Percentiles rank a stretch among this genome's conserved stretches.
Evolutionary conservation across 345 rosid genomes (phyloP).

Genomic region (Salix brachista): DNA sequence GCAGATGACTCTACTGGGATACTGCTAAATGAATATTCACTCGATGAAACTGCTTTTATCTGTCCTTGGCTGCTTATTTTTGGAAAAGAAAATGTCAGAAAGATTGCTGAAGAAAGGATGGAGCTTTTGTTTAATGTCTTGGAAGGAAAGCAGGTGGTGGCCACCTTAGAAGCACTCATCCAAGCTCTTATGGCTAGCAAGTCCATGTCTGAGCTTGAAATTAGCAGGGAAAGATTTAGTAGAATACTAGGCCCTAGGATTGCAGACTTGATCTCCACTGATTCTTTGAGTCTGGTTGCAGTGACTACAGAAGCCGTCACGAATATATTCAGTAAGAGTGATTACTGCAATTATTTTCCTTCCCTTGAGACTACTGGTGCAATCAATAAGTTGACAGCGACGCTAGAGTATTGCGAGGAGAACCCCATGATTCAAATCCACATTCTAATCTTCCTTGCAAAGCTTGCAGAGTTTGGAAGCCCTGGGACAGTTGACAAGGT

Average conservation of each 20-base stretch:
- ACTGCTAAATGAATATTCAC: background rate
- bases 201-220: background rate
- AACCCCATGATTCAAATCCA: background rate
- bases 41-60: background rate
- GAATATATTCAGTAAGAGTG: background rate
- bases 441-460: background rate
- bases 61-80: background rate
- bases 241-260: background rate
- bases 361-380: background rate
- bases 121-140: background rate
- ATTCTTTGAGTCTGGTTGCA: background rate
- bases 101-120: background rate
- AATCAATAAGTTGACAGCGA: background rate
- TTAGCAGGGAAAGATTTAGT: background rate
- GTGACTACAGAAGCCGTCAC: background rate
- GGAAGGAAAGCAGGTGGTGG: background rate
- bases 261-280: background rate
- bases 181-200: background rate
- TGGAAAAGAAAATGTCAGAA: background rate
- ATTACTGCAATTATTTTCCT: background rate
- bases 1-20: background rate
- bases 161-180: background rate
- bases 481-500: background rate
- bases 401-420: background rate
- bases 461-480: background rate